Conservation (phyloP, 306 rosid genomes). For the Quercus wislizeni region DNA sequence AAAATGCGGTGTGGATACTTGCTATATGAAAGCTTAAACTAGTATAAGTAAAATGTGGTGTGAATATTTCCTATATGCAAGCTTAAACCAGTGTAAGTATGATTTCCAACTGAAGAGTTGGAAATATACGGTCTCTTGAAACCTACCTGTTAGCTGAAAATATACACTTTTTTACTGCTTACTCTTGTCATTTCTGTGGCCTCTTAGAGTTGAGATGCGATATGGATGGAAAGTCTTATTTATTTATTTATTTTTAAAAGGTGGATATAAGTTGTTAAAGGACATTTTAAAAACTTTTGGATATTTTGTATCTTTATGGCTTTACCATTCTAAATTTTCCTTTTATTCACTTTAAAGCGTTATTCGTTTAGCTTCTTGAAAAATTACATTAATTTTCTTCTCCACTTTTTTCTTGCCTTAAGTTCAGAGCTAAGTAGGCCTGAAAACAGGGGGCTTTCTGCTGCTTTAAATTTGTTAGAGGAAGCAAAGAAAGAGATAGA, state of each 20-base stretch:
- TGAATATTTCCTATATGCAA: background rate
- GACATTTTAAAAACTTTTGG: background rate
- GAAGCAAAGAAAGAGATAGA: constrained; percentile 92
- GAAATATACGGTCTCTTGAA: background rate
- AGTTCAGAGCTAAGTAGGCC: constrained; percentile 97
- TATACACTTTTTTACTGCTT: background rate
- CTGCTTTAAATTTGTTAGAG: constrained; percentile 72
- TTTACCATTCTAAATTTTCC: background rate
- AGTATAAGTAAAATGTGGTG: background rate
- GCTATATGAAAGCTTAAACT: background rate
- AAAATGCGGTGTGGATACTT: background rate
- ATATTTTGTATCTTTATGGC: background rate
- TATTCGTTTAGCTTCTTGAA: background rate
- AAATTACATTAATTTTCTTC: constrained; percentile 13
- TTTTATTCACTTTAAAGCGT: constrained; percentile 7
- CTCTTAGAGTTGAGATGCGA: background rate
- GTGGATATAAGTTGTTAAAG: background rate
- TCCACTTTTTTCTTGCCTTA: constrained; percentile 37
- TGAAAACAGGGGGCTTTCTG: constrained; percentile 72
- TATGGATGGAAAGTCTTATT: background rate
- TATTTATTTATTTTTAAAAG: background rate
- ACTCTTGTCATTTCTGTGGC: background rate
- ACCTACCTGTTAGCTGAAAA: background rate
- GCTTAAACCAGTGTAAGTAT: background rate
- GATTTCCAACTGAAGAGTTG: background rate